Conservation (phyloP, 2,329 filamentous ascomycete genomes). For the Claviceps sp. region DNA sequence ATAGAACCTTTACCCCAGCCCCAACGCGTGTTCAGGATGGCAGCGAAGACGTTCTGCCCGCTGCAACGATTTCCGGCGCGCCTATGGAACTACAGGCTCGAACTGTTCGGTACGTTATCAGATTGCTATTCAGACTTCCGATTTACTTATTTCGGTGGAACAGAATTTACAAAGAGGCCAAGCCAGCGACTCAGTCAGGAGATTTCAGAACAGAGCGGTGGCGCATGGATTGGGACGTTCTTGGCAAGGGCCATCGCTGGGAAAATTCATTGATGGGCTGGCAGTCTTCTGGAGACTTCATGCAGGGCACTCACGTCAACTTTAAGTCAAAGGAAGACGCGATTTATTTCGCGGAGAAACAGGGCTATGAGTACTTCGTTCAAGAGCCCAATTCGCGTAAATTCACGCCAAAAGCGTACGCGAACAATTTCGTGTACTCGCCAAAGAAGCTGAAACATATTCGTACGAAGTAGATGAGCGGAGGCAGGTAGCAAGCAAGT, state of each 20-base stretch:
- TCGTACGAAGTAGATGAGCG: conserved; percentile 55
- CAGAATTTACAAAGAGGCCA: conserved; percentile 83
- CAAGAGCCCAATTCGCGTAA: conserved; percentile 88
- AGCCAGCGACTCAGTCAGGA: conserved; percentile 94
- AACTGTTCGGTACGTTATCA: conserved; percentile 63
- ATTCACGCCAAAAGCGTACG: conserved; percentile 84
- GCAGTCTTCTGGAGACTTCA: conserved; percentile 88
- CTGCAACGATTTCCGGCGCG: conserved; percentile 79
- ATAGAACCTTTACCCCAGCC: conserved; percentile 77
- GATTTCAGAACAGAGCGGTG: conserved; percentile 73
- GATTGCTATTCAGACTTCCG: not conserved
- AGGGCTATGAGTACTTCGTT: conserved; percentile 97
- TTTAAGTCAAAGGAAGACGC: conserved; percentile 93
- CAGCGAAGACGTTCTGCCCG: conserved; percentile 68
- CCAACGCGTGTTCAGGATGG: conserved; percentile 84
- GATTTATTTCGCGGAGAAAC: conserved; percentile 91
- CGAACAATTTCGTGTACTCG: conserved; percentile 87
- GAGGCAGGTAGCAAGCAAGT: not conserved
- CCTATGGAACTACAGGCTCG: conserved; percentile 88
- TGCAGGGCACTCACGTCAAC: conserved; percentile 85
- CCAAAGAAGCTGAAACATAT: conserved; percentile 78
- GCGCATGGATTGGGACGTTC: conserved; percentile 97
- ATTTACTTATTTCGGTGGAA: not conserved
- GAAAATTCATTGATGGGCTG: conserved; percentile 98
- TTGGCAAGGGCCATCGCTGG: conserved; percentile 88